Conservation (phyloP, 2,329 filamentous ascomycete genomes). For the Xylariaceae sp. region DNA sequence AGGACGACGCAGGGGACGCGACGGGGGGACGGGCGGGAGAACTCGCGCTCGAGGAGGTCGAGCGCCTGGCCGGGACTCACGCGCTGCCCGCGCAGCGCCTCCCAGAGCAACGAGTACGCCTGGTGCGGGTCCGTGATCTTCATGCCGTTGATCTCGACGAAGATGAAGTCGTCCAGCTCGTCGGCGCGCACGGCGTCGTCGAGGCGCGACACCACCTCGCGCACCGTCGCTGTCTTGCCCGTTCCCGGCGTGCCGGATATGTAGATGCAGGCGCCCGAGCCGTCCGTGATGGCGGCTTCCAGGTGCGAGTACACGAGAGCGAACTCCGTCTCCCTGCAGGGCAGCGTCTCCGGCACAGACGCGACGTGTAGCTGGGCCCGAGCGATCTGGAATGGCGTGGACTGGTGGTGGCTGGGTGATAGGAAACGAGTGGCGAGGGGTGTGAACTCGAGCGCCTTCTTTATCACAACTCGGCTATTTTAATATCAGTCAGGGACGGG, state of each 20-base stretch:
- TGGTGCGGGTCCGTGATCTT: slow-evolving; percentile 98
- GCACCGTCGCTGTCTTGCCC: slow-evolving; percentile 94
- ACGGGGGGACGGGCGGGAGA: slow-evolving; percentile 82
- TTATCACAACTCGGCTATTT: slow-evolving; percentile 55
- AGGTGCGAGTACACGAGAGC: slow-evolving; percentile 87
- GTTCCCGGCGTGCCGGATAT: slow-evolving; percentile 98
- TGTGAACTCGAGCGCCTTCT: slow-evolving; percentile 91
- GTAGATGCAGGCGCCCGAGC: slow-evolving; percentile 93
- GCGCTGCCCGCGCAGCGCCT: slow-evolving; percentile 87
- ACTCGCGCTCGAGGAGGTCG: slow-evolving; percentile 85
- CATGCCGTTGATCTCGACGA: slow-evolving; percentile 99
- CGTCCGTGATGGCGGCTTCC: slow-evolving; percentile 88
- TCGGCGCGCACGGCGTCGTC: slow-evolving; percentile 84
- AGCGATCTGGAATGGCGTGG: slow-evolving; percentile 87
- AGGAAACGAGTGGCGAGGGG: slow-evolving; percentile 85
- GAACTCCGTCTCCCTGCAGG: slow-evolving; percentile 90
- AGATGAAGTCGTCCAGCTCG: slow-evolving; percentile 96
- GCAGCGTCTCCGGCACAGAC: slow-evolving; percentile 80
- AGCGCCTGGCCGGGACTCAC: slow-evolving; percentile 89
- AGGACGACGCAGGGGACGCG: slow-evolving; percentile 92
- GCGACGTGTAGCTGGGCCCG: slow-evolving; percentile 88
- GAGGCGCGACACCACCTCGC: slow-evolving; percentile 85
- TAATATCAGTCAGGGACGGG: not conserved
- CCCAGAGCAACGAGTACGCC: slow-evolving; percentile 91
- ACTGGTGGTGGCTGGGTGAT: slow-evolving; percentile 66